Conservation (phyloP, 2,329 filamentous ascomycete species). For the Mariannaea sp. region DNA sequence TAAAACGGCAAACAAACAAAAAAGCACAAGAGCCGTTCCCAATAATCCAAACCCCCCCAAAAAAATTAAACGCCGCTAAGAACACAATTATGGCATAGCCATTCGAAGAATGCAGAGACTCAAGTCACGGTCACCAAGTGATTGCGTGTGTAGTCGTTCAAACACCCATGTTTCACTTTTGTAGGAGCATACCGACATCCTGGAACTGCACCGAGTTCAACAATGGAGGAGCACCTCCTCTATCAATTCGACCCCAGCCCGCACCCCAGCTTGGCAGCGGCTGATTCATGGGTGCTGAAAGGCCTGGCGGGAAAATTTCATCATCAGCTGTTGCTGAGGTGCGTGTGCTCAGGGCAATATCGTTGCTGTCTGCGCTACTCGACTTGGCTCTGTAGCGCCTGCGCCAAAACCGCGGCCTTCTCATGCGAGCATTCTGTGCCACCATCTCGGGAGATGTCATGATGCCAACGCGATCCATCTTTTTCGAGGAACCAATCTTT, state of each 20-base stretch:
- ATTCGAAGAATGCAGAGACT: conserved; percentile 11
- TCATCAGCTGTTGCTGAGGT: conserved; percentile 37
- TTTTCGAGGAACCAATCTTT: conserved; percentile 35
- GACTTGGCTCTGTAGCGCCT: conserved; percentile 35
- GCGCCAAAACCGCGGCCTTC: conserved; percentile 39
- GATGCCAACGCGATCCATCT: conserved; percentile 46
- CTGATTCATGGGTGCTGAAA: conserved; percentile 20
- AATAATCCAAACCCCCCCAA: too few relatives aligned
- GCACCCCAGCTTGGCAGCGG: conserved; percentile 40
- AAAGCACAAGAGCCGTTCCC: conserved; percentile 24
- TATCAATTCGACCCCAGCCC: conserved; percentile 40
- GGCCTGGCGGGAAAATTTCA: conserved; percentile 30
- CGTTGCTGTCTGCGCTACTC: conserved; percentile 38
- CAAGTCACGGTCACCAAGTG: neutral
- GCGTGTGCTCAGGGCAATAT: conserved; percentile 42
- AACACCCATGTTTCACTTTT: conserved; percentile 20
- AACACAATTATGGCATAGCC: conserved; percentile 23
- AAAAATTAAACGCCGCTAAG: conserved; percentile 32
- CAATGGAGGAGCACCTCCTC: conserved; percentile 37
- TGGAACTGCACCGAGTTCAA: conserved; percentile 40
- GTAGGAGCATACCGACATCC: conserved; percentile 42
- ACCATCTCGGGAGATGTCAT: conserved; percentile 51
- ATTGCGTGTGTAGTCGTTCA: too few relatives aligned
- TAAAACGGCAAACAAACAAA: too few relatives aligned
- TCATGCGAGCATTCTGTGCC: conserved; percentile 32